Percentiles rank a stretch among this genome's conserved stretches.
phyloP scores from a whole-genome alignment of 345 rosid genomes.

The Citrus sp. region DNA sequence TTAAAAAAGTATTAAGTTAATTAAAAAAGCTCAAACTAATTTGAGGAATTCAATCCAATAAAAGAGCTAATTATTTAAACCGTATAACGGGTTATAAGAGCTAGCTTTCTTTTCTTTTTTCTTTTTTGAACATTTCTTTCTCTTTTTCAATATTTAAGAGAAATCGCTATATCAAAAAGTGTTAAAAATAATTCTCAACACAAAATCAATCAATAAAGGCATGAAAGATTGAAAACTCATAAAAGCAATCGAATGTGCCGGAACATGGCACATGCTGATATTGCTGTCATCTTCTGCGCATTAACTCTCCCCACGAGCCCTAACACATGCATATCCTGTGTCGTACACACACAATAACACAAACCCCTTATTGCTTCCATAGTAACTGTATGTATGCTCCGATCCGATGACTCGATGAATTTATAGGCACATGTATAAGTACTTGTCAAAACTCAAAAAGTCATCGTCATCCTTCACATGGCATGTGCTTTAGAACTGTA shows the following conservation, averaged over 20 bases:
- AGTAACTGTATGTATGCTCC: not conserved
- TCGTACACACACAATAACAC: not conserved
- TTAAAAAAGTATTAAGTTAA: no score
- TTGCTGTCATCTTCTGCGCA: conserved; percentile 17
- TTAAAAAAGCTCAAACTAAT: no score
- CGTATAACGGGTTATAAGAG: no score
- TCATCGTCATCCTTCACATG: conserved; percentile 36
- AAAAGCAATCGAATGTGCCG: not conserved
- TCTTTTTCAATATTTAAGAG: not conserved
- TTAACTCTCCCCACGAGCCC: conserved; percentile 16
- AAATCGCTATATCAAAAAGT: not conserved
- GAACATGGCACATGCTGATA: conserved; percentile 26
- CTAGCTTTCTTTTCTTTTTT: no score
- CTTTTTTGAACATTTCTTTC: not conserved
- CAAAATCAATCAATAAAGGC: not conserved
- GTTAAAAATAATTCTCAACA: no score
- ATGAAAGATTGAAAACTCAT: not conserved
- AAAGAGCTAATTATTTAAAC: no score
- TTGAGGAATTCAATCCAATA: no score
- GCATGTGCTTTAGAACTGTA: conserved; percentile 5
- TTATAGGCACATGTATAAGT: no score
- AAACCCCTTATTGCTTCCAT: not conserved
- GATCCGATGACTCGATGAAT: no score
- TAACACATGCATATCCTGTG: not conserved
- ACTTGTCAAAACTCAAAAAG: not conserved